Conservation (phyloP, 2,329 filamentous ascomycete species). For the Cladosporium sp. region DNA sequence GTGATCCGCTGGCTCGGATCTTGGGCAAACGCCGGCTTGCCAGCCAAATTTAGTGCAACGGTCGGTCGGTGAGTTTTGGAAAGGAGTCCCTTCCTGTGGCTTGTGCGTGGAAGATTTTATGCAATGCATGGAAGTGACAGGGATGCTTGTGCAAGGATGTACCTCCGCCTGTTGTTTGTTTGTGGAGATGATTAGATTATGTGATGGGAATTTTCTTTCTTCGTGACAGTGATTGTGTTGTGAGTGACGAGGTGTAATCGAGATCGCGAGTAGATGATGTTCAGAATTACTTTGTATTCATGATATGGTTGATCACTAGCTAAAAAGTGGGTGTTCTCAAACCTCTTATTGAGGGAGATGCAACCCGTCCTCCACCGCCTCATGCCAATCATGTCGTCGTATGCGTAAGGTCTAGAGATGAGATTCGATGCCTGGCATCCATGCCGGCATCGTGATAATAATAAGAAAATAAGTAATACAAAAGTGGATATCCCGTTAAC, state of each 20-base stretch:
- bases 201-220: too few species aligned
- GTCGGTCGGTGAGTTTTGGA: not conserved
- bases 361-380: conserved; percentile 3
- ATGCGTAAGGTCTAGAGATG: conserved; percentile 2
- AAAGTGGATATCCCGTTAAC: conserved; percentile 16
- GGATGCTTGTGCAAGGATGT: not conserved
- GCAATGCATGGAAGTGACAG: not conserved
- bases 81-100: conserved; percentile 3
- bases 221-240: not conserved
- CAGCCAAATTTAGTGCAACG: not conserved
- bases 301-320: conserved; percentile 5
- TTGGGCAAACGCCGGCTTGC: not conserved
- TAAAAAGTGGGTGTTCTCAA: not conserved
- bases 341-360: conserved; percentile 3
- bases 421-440: conserved; percentile 6
- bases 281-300: not conserved
- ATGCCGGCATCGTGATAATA: conserved; percentile 17
- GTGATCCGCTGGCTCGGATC: not conserved
- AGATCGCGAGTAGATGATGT: not conserved
- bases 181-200: not conserved
- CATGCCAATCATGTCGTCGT: not conserved
- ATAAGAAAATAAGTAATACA: not conserved
- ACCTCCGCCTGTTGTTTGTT: not conserved
- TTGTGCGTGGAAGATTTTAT: not conserved
- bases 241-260: not conserved